Evolutionary conservation across 2,329 filamentous ascomycete species (phyloP).

Genomic region (Cryphonectria radicalis): DNA sequence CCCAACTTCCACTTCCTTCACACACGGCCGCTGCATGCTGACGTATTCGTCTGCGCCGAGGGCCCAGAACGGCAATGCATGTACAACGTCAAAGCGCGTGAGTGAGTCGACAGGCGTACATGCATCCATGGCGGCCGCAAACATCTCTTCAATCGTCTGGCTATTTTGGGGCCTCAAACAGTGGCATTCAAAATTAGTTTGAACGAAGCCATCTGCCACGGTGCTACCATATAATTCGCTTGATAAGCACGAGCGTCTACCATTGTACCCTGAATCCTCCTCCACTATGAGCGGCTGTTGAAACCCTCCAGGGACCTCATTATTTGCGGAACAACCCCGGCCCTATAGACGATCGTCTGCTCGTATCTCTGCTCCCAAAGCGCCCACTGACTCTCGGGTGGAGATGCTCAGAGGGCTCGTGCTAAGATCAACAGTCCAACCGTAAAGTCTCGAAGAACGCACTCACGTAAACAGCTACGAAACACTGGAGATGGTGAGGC

Average conservation of each 20-base stretch:
- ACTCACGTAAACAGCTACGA: background rate
- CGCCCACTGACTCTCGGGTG: background rate
- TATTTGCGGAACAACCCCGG: conserved; percentile 5
- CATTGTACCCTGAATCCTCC: background rate
- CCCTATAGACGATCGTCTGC: background rate
- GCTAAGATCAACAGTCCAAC: background rate
- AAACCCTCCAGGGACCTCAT: conserved; percentile 18
- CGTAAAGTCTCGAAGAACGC: background rate
- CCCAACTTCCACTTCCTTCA: background rate
- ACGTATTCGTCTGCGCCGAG: conserved; percentile 17
- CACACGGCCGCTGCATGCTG: conserved; percentile 9
- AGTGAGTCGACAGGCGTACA: background rate
- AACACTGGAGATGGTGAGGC: background rate
- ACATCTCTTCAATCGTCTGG: background rate
- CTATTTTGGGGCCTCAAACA: background rate
- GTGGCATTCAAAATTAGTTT: background rate
- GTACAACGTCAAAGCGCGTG: background rate
- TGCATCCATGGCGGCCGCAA: background rate
- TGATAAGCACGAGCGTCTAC: background rate
- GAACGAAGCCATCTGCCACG: background rate
- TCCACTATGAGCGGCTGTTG: conserved; percentile 13
- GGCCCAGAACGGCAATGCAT: conserved; percentile 8
- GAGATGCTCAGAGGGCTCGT: conserved; percentile 11
- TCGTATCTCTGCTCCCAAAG: background rate
- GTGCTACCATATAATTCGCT: background rate